Percentiles rank a stretch among this genome's conserved stretches.
phyloP scores from a whole-genome alignment of 306 rosid species.

The Casuarina glauca region DNA sequence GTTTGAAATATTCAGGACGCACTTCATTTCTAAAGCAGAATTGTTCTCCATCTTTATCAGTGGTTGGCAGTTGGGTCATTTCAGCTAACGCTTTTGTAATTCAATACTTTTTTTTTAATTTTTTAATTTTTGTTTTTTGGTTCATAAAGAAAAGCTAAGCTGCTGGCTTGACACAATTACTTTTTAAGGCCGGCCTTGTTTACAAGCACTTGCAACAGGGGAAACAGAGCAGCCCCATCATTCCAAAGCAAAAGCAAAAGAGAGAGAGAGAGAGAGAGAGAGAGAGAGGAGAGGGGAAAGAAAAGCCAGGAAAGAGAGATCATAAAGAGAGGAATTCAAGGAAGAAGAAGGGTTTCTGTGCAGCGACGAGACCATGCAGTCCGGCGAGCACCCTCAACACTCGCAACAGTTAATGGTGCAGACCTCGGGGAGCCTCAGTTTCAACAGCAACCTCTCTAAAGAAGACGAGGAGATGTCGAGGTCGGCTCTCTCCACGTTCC shows the following conservation, averaged over 20 bases:
- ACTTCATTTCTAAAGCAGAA: slow-evolving; percentile 38
- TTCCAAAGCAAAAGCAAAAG: slow-evolving; percentile 49
- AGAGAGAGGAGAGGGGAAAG: slow-evolving; percentile 1
- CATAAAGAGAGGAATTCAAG: slow-evolving; percentile 36
- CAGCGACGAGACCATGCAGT: slow-evolving; percentile 46
- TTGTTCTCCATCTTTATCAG: slow-evolving; percentile 42
- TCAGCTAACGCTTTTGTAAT: slow-evolving; percentile 25
- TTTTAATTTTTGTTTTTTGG: slow-evolving; percentile 21
- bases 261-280: slow-evolving; percentile 14
- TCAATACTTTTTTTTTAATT: neutral
- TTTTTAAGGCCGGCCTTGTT: slow-evolving; percentile 19
- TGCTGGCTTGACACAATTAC: too few relatives aligned
- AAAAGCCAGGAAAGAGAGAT: slow-evolving; percentile 3
- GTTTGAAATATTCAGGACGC: slow-evolving; percentile 21
- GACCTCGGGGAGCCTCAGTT: slow-evolving; percentile 84
- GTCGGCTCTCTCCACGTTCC: slow-evolving; percentile 89
- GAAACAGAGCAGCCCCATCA: slow-evolving; percentile 59
- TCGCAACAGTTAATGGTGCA: slow-evolving; percentile 77
- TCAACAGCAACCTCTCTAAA: slow-evolving; percentile 84
- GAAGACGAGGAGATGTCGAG: slow-evolving; percentile 97
- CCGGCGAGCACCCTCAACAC: slow-evolving; percentile 39
- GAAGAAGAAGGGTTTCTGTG: slow-evolving; percentile 36
- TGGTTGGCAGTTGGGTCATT: slow-evolving; percentile 64
- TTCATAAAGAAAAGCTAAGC: slow-evolving; percentile 36
- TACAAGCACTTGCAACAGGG: slow-evolving; percentile 44